Conservation (phyloP, 257 asterid genomes). For the Striga asiatica region DNA sequence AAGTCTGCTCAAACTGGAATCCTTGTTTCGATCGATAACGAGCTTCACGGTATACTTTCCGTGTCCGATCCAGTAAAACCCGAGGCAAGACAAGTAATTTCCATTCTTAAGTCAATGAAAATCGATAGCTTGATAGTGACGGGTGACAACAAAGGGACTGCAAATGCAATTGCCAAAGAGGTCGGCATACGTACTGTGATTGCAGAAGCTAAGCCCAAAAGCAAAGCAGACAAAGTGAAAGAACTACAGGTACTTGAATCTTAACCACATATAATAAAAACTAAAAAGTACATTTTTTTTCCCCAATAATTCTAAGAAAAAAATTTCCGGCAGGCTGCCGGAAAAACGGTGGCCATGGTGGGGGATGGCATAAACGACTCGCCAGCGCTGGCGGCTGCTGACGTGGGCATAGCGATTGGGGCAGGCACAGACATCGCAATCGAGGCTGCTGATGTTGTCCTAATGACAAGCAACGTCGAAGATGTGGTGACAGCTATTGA, state of each 20-base stretch:
- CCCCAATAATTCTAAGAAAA: too few relatives aligned
- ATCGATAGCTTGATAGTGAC: conserved; percentile 50
- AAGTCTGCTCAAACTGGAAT: conserved; percentile 61
- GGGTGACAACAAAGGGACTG: conserved; percentile 86
- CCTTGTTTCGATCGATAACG: conserved; percentile 51
- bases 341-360: conserved; percentile 71
- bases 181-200: conserved; percentile 50
- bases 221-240: conserved; percentile 66
- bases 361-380: conserved; percentile 91
- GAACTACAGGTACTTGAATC: conserved; percentile 58
- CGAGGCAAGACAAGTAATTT: conserved; percentile 48
- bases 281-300: background rate
- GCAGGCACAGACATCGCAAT: conserved; percentile 87
- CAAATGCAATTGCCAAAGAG: conserved; percentile 60
- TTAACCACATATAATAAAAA: too few relatives aligned
- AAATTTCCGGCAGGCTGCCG: conserved; percentile 45
- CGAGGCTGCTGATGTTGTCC: conserved; percentile 84
- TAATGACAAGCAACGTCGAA: conserved; percentile 79
- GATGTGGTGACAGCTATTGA: conserved; percentile 79
- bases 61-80: conserved; percentile 79
- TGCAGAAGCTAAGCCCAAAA: conserved; percentile 74
- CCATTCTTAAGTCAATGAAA: conserved; percentile 59
- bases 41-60: conserved; percentile 47
- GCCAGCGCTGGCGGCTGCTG: conserved; percentile 82
- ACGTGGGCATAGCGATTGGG: conserved; percentile 82